Percentiles rank a stretch among this genome's conserved stretches.
Conservation (phyloP, 2,329 filamentous ascomycete species). For the Cladosporium colombiae region DNA sequence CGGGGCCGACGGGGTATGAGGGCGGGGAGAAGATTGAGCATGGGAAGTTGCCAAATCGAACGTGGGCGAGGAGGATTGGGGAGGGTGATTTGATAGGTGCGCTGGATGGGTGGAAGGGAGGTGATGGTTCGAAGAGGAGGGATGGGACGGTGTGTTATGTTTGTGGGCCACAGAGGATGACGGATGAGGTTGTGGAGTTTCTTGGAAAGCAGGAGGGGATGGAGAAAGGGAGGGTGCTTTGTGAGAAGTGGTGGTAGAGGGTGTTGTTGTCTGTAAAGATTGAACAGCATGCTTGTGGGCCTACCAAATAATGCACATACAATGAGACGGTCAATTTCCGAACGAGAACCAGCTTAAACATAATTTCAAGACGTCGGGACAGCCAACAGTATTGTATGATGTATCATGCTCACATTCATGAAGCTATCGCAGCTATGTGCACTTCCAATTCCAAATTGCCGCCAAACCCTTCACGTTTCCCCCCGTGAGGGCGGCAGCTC, state of each 20-base stretch:
- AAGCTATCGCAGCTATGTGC: not conserved
- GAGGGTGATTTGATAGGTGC: slow-evolving; percentile 42
- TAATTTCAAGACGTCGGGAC: not conserved
- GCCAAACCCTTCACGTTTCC: not conserved
- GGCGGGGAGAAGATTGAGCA: slow-evolving; percentile 30
- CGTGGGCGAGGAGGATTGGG: slow-evolving; percentile 34
- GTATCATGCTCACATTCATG: not conserved
- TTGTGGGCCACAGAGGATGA: slow-evolving; percentile 52
- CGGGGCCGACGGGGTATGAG: slow-evolving; percentile 28
- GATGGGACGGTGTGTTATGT: slow-evolving; percentile 47
- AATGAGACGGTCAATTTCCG: not conserved
- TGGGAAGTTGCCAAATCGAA: slow-evolving; percentile 34
- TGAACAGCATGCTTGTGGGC: not conserved
- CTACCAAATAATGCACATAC: no score
- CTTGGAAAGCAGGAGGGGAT: slow-evolving; percentile 43
- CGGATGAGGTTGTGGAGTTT: slow-evolving; percentile 47
- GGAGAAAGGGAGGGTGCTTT: slow-evolving; percentile 43
- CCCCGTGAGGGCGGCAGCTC: not conserved
- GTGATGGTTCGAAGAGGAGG: slow-evolving; percentile 37
- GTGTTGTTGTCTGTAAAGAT: no score
- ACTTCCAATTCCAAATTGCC: not conserved
- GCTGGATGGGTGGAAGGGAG: slow-evolving; percentile 33
- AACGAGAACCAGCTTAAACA: not conserved
- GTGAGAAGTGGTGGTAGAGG: slow-evolving; percentile 55
- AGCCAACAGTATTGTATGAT: not conserved